A percentile compares a stretch with the other conserved stretches of the same genome.
These are phyloP conservation scores for Gnaphalium uliginosum DNA, from an alignment of 129 eudicot species.

Conservation along the genomic window DNA sequence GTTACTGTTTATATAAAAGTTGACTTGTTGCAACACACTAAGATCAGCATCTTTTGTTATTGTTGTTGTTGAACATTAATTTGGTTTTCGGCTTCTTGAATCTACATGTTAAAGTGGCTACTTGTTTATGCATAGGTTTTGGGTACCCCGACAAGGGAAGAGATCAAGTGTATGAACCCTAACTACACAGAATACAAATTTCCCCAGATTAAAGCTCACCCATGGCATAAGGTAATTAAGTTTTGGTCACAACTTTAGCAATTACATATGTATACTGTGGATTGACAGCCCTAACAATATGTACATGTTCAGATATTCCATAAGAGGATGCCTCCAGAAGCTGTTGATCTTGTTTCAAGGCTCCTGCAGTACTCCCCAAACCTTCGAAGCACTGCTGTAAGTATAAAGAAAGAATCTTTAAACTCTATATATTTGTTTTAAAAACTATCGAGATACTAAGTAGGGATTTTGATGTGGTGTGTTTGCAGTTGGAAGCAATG, in stretches of 20 bases:
- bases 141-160: constrained; percentile 89
- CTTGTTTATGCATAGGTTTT: constrained; percentile 49
- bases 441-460: not conserved
- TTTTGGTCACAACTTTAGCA: constrained; percentile 12
- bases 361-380: constrained; percentile 88
- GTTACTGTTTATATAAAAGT: not conserved
- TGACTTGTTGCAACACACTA: not conserved
- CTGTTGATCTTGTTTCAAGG: constrained; percentile 86
- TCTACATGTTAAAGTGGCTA: not conserved
- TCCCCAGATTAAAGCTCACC: constrained; percentile 95
- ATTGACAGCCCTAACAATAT: constrained; percentile 22
- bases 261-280: not conserved
- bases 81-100: not conserved
- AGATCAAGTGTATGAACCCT: constrained; percentile 94
- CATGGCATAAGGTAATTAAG: constrained; percentile 82
- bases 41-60: not conserved
- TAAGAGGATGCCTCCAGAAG: constrained; percentile 92
- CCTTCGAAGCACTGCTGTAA: constrained; percentile 87
- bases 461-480: not conserved
- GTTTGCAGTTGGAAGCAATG: constrained; percentile 70
- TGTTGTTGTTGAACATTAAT: too few species aligned
- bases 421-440: not conserved
- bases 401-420: constrained; percentile 26
- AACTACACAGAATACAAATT: constrained; percentile 89
- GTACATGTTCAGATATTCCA: constrained; percentile 68